A percentile compares a stretch with the other conserved stretches of the same genome.
Conservation (phyloP, 2,329 filamentous ascomycete species). For the Colletotrichum truncatum region DNA sequence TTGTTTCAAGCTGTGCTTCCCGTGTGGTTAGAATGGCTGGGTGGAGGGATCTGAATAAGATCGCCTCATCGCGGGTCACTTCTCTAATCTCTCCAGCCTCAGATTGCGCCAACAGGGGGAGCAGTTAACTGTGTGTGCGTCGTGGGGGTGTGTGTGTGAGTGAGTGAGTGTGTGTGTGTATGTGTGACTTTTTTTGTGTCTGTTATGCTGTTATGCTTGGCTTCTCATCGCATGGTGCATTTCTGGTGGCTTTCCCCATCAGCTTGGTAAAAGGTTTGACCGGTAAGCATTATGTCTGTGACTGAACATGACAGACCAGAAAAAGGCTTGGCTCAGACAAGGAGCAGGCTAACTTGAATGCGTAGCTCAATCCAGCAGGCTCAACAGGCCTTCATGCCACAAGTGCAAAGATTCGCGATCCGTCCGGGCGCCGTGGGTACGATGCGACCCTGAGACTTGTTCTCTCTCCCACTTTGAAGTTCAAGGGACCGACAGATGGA, state of each 20-base stretch:
- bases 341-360: conserved; percentile 16
- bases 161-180: conserved; percentile 1
- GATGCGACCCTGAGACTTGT: conserved; percentile 27
- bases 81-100: neutral
- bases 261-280: neutral
- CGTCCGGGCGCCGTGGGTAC: conserved; percentile 24
- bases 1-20: conserved; percentile 23
- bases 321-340: conserved; percentile 27
- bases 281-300: neutral
- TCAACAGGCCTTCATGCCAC: conserved; percentile 24
- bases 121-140: no score
- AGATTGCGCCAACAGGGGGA: neutral
- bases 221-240: neutral
- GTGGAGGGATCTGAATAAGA: conserved; percentile 18
- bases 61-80: conserved; percentile 10
- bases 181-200: conserved; percentile 6
- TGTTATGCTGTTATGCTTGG: conserved; percentile 12
- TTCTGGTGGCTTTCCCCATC: neutral
- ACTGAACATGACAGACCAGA: conserved; percentile 21
- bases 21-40: conserved; percentile 14
- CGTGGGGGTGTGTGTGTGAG: no score
- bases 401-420: conserved; percentile 31
- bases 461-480: conserved; percentile 3
- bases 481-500: conserved; percentile 11
- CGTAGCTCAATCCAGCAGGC: conserved; percentile 31